phyloP scores from a whole-genome alignment of 129 eudicot species.

The Apium graveolens region DNA sequence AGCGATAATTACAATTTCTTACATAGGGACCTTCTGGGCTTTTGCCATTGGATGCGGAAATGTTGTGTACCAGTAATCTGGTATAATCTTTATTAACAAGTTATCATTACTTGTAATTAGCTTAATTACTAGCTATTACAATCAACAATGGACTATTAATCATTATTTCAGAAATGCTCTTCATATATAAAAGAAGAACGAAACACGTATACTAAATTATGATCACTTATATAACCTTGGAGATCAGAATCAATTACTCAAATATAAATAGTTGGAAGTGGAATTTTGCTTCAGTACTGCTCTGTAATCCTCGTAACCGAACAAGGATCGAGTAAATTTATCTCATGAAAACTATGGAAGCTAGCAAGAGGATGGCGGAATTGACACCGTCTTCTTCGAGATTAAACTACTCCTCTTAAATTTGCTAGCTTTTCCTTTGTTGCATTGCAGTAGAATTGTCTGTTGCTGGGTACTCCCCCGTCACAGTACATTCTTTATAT shows the following conservation, averaged over 20 bases:
- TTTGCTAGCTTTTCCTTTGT: constrained; percentile 65
- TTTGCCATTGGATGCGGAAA: not conserved
- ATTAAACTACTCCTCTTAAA: constrained; percentile 70
- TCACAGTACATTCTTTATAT: too few relatives aligned
- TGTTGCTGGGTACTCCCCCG: constrained; percentile 13
- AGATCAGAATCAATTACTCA: not conserved
- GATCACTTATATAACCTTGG: not conserved
- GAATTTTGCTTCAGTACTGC: not conserved
- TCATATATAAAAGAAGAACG: not conserved
- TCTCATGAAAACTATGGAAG: constrained; percentile 52
- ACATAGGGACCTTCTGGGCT: too few relatives aligned
- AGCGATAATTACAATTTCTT: too few relatives aligned
- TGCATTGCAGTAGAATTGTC: constrained; percentile 42
- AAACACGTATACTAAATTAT: not conserved
- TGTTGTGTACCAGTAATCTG: not conserved
- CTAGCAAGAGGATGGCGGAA: constrained; percentile 69
- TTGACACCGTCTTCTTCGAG: constrained; percentile 73
- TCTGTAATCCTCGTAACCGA: not conserved
- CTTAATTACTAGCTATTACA: not conserved
- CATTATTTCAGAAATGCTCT: not conserved
- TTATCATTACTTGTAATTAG: not conserved
- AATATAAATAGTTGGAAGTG: not conserved
- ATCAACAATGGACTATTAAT: not conserved
- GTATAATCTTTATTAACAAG: not conserved
- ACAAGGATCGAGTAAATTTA: not conserved